Conservation (phyloP, 805 yeast genomes). For the Yarrowia bubula region DNA sequence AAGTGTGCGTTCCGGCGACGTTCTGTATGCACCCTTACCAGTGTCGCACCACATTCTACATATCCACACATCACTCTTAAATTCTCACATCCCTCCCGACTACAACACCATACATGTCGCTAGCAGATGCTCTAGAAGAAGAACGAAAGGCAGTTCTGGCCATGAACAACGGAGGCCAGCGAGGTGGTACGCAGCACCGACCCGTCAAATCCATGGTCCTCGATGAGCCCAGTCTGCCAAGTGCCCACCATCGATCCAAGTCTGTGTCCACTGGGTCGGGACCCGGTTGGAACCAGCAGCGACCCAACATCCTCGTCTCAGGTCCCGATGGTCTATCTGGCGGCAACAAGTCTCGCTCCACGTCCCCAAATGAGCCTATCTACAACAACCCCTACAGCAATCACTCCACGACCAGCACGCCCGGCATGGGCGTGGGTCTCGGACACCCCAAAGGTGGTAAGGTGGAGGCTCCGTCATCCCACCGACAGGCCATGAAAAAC, state of each 20-base stretch:
- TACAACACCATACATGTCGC: constrained; percentile 30
- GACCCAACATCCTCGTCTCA: constrained; percentile 9
- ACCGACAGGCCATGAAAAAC: neutral
- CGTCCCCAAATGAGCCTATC: constrained; percentile 8
- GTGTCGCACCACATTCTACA: constrained; percentile 12
- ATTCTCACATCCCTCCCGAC: neutral
- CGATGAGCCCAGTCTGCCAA: constrained; percentile 4
- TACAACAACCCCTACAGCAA: constrained; percentile 1
- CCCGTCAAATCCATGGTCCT: constrained; percentile 25
- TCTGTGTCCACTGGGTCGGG: constrained; percentile 5
- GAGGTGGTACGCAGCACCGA: constrained; percentile 1
- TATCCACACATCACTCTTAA: neutral
- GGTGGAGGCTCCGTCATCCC: neutral
- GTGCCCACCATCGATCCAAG: constrained; percentile 17
- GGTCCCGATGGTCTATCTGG: constrained; percentile 7
- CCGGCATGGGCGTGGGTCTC: constrained; percentile 19
- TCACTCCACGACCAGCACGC: constrained; percentile 18
- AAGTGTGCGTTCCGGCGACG: neutral
- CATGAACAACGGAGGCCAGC: constrained; percentile 28
- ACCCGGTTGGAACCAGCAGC: constrained; percentile 6
- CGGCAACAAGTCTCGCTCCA: neutral
- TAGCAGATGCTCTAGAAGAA: constrained; percentile 35
- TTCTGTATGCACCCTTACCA: neutral
- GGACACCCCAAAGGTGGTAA: constrained; percentile 8
- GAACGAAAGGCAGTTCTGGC: constrained; percentile 32